Evolutionary conservation across 1,284 basidiomycete species (phyloP).

Genomic region (Apiotrichum sp.): DNA sequence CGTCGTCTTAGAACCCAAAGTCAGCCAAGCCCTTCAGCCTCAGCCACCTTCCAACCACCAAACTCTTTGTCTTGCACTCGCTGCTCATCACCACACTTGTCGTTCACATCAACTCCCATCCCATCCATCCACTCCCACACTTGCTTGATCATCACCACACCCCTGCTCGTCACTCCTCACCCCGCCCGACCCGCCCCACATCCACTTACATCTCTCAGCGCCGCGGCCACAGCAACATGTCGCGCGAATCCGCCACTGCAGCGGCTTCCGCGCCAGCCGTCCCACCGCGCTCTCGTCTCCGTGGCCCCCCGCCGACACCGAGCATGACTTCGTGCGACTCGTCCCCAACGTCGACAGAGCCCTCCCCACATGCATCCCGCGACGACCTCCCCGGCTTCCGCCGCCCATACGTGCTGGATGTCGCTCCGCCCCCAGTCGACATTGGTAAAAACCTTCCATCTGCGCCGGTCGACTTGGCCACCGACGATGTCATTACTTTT

Average conservation of each 20-base stretch:
- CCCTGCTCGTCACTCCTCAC: neutral
- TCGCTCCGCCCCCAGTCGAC: constrained; percentile 4
- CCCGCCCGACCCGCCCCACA: neutral
- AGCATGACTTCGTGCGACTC: constrained; percentile 1
- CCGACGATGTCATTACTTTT: neutral
- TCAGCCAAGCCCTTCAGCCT: no score
- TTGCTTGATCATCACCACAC: no score
- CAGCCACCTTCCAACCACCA: no score
- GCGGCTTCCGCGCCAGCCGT: constrained; percentile 4
- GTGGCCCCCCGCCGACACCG: neutral
- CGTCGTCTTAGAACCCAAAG: no score
- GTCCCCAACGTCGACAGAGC: neutral
- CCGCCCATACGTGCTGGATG: constrained; percentile 11
- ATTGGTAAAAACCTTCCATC: neutral
- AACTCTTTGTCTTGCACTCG: no score
- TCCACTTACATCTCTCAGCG: neutral
- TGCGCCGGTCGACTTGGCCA: neutral
- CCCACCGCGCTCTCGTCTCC: constrained; percentile 14
- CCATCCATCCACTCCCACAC: no score
- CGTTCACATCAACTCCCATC: no score
- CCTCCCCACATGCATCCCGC: neutral
- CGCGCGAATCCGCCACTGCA: neutral
- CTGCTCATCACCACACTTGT: no score
- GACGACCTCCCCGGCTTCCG: neutral
- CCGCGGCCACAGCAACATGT: neutral